Percentiles rank a stretch among this genome's conserved stretches.
Conservation (phyloP, 257 asterid species). For the Eustoma russellianum region DNA sequence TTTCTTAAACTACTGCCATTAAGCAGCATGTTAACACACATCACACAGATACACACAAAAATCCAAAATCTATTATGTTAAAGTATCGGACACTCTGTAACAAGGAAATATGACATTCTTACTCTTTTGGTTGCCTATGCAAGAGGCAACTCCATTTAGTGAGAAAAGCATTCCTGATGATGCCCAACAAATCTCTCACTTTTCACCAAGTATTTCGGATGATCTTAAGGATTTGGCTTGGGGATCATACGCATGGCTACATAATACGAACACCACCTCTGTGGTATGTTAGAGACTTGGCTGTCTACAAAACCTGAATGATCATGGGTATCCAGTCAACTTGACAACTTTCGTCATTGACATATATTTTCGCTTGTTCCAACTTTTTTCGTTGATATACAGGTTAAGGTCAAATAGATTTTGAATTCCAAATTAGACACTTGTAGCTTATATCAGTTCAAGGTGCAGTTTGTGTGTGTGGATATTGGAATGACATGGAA, state of each 20-base stretch:
- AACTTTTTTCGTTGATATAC: too few relatives aligned
- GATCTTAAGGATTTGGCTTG: constrained; percentile 77
- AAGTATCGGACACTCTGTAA: too few relatives aligned
- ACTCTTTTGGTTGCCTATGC: constrained; percentile 15
- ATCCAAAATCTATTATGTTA: too few relatives aligned
- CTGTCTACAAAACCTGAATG: too few relatives aligned
- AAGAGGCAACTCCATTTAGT: constrained; percentile 59
- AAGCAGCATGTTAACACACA: too few relatives aligned
- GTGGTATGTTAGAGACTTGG: constrained; percentile 45
- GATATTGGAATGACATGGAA: constrained; percentile 72
- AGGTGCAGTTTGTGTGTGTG: constrained; percentile 73
- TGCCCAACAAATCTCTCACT: constrained; percentile 59
- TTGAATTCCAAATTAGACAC: constrained; percentile 12
- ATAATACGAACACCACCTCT: constrained; percentile 78
- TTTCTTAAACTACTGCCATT: too few relatives aligned
- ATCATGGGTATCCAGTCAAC: too few relatives aligned
- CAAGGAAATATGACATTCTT: too few relatives aligned
- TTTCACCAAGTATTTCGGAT: constrained; percentile 45
- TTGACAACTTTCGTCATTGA: too few relatives aligned
- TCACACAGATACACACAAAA: too few relatives aligned
- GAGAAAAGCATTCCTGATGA: constrained; percentile 57
- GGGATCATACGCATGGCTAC: constrained; percentile 75
- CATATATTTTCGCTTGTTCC: too few relatives aligned
- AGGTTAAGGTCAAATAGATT: neutral
- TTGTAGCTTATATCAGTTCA: constrained; percentile 57